phyloP scores from a whole-genome alignment of 345 rosid genomes.

The Eucalyptus erythrocorys region DNA sequence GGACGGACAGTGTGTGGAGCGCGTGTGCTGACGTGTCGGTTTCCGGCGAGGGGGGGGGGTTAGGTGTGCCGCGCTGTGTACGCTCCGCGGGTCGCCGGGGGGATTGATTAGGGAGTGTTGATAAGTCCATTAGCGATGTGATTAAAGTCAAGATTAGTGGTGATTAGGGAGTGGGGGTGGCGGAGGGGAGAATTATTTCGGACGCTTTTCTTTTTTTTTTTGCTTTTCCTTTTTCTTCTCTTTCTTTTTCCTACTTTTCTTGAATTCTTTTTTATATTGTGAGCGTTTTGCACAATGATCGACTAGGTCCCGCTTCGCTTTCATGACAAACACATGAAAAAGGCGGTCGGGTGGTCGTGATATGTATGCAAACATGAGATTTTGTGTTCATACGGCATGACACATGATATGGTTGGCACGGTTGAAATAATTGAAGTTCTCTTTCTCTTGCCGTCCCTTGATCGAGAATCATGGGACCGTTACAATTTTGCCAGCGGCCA shows the following conservation, averaged over 20 bases:
- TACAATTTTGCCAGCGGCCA: fast-evolving
- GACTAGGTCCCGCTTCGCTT: neutral
- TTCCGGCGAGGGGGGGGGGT: neutral
- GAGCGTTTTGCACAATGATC: neutral
- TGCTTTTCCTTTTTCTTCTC: neutral
- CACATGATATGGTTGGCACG: neutral
- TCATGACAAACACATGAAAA: neutral
- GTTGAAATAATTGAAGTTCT: neutral
- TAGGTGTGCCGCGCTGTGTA: neutral
- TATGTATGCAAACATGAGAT: neutral
- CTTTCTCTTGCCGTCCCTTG: neutral
- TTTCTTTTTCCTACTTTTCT: too few relatives aligned
- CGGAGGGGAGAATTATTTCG: neutral
- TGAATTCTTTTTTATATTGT: neutral
- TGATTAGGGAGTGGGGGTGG: neutral
- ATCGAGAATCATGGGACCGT: too few relatives aligned
- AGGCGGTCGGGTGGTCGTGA: fast-evolving
- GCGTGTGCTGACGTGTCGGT: neutral
- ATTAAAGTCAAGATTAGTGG: neutral
- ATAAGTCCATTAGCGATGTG: neutral
- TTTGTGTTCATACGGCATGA: neutral
- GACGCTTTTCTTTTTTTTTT: neutral
- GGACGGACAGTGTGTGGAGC: neutral
- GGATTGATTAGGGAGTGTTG: neutral
- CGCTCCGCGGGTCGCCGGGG: neutral